Evolutionary conservation across 2,329 filamentous ascomycete species (phyloP).

Genomic region (Ophiobolus disseminans): DNA sequence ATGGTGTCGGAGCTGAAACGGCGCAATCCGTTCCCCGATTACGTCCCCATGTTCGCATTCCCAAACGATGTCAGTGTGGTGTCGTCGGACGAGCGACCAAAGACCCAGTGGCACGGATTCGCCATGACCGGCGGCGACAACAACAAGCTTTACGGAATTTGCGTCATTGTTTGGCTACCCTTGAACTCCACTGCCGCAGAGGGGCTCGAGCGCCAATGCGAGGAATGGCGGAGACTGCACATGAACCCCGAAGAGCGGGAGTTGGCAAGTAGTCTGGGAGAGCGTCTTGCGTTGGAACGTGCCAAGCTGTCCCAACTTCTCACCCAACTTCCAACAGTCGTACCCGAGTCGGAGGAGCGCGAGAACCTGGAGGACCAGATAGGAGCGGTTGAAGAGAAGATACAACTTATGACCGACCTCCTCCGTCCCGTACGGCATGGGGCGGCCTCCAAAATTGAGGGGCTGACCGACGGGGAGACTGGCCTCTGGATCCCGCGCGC

Average conservation of each 20-base stretch:
- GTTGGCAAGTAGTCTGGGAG: constrained; percentile 87
- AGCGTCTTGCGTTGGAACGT: constrained; percentile 83
- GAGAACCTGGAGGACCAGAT: constrained; percentile 93
- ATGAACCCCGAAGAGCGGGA: constrained; percentile 93
- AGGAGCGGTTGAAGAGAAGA: constrained; percentile 95
- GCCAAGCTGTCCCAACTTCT: constrained; percentile 89
- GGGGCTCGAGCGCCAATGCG: constrained; percentile 72
- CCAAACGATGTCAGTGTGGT: constrained; percentile 98
- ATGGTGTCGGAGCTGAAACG: constrained; percentile 80
- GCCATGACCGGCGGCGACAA: constrained; percentile 96
- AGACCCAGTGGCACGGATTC: constrained; percentile 99
- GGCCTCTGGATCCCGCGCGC: constrained; percentile 95
- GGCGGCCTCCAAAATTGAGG: constrained; percentile 95
- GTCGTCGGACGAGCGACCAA: constrained; percentile 89
- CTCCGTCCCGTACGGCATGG: constrained; percentile 90
- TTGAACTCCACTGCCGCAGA: constrained; percentile 82
- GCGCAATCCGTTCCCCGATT: constrained; percentile 90
- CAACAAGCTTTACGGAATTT: constrained; percentile 89
- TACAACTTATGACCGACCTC: constrained; percentile 94
- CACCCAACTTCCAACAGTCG: constrained; percentile 78
- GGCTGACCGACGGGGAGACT: constrained; percentile 91
- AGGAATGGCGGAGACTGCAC: constrained; percentile 64
- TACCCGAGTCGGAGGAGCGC: constrained; percentile 80
- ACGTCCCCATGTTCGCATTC: constrained; percentile 99
- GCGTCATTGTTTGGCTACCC: constrained; percentile 90